phyloP scores from a whole-genome alignment of 2,329 filamentous ascomycete species.

The Amylocarpus encephaloides region DNA sequence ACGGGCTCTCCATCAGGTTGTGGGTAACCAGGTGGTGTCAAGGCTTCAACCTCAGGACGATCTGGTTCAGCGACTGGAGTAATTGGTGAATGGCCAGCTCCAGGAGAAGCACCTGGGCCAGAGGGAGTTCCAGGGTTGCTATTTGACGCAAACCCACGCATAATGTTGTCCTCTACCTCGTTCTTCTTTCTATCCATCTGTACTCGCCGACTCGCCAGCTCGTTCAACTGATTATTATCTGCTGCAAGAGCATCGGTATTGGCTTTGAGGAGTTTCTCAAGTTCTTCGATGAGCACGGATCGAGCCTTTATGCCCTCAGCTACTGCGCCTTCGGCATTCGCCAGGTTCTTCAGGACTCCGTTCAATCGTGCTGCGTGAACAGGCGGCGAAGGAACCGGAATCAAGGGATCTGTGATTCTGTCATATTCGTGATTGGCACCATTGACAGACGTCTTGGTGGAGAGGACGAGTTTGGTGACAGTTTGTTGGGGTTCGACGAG shows the following conservation, averaged over 20 bases:
- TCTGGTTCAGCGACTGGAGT: slow-evolving; percentile 53
- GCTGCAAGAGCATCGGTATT: slow-evolving; percentile 63
- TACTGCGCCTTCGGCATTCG: slow-evolving; percentile 81
- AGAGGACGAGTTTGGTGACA: slow-evolving; percentile 64
- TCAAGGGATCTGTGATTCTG: slow-evolving; percentile 69
- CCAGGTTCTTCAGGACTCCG: slow-evolving; percentile 81
- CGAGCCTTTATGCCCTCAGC: slow-evolving; percentile 85
- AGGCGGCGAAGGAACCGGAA: slow-evolving; percentile 68
- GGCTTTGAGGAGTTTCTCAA: slow-evolving; percentile 74
- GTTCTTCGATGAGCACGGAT: slow-evolving; percentile 65
- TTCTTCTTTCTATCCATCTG: slow-evolving; percentile 77
- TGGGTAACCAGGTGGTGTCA: slow-evolving; percentile 71
- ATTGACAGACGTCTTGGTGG: slow-evolving; percentile 59
- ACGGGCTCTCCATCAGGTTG: slow-evolving; percentile 33
- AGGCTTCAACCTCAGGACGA: slow-evolving; percentile 75
- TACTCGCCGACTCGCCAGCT: slow-evolving; percentile 59
- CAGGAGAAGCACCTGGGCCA: slow-evolving; percentile 37
- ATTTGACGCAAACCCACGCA: slow-evolving; percentile 68
- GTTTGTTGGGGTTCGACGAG: slow-evolving; percentile 69
- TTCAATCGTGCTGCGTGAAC: slow-evolving; percentile 88
- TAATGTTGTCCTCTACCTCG: slow-evolving; percentile 85
- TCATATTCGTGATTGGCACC: slow-evolving; percentile 76
- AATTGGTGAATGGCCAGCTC: slow-evolving; percentile 32
- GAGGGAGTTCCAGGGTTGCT: slow-evolving; percentile 45
- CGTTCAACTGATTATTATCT: slow-evolving; percentile 61